Base-by-base conservation (phyloP, 176 grass and related monocot species). In the Oryza coarctata region DNA sequence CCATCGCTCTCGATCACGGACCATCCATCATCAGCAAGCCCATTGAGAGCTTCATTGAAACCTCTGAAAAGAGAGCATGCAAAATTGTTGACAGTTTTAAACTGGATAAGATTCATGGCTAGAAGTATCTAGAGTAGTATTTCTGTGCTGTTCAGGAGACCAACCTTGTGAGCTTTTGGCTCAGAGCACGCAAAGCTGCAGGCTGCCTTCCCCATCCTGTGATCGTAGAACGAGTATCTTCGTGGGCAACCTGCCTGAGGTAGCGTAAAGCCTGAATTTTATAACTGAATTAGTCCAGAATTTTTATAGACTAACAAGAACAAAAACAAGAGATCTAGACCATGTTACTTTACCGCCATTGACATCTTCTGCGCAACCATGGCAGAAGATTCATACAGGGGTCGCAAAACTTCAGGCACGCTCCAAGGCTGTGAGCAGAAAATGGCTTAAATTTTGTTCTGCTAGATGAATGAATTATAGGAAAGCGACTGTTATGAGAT, bases 21-120 rank as follows among this genome's bases (percentile, higher is more conserved):
- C 96, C 96, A 99, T 18, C 93, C 93, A 70, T 99, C 96, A 78
- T 92, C 96, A 7, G 69, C 85, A 68, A 99, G 92, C n/a, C 96
- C 90, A 68, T 91, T 93, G 14, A 99, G 76, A 65, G 93, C 89
- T 86, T 99, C 96, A 75, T 95, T 95, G 80, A 92, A 99, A 65
- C 93, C 89, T 82, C 96, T 99, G 72, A 72, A 86, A n/a, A 81
- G n/a, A 73, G 13, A 60, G 7, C 55, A 72, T 78, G 14, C 0
- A 60, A 49, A 64, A 73, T 17, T 10, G 27, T 2, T 41, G n/a
- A 57, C 58, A 70, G 8, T 39, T 30, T 75, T 49, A 58, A 52
- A 47, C 47, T 40, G 32, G 78, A 78, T 26, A 36, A 83, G 22
- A 78, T 67, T 74, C 73, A 69, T 62, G 68, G 14, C 23, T 79